phyloP scores from a whole-genome alignment of 768 basidiomycete genomes.

The Termitomyces sp. region DNA sequence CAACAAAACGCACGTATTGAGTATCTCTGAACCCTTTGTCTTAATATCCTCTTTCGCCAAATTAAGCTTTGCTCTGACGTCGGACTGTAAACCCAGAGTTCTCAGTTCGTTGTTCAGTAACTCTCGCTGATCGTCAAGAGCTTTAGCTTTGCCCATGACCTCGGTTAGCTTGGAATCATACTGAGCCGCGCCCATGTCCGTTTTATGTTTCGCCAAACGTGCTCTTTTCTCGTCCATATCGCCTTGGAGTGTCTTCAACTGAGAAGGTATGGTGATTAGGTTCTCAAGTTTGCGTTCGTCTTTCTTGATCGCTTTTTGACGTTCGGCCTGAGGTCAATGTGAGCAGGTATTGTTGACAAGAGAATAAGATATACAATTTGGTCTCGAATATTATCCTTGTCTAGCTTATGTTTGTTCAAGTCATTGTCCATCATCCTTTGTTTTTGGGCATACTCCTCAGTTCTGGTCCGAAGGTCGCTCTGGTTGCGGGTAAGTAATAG shows the following conservation, averaged over 20 bases:
- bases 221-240: conserved; percentile 69
- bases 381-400: conserved; percentile 43
- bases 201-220: conserved; percentile 53
- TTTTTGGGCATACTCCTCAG: conserved; percentile 61
- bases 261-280: conserved; percentile 45
- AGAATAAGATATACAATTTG: conserved; percentile 45
- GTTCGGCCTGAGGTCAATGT: conserved; percentile 34
- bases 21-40: conserved; percentile 59
- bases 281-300: conserved; percentile 54
- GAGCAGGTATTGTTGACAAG: not conserved
- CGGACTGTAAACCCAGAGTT: conserved; percentile 69
- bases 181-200: conserved; percentile 51
- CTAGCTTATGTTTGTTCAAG: conserved; percentile 46
- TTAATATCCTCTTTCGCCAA: conserved; percentile 65
- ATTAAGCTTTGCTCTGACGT: conserved; percentile 72
- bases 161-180: conserved; percentile 61
- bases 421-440: conserved; percentile 51
- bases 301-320: conserved; percentile 42
- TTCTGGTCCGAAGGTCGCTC: conserved; percentile 49
- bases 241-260: conserved; percentile 44
- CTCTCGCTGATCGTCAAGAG: conserved; percentile 66
- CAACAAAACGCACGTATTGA: conserved; percentile 51
- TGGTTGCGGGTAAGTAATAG: conserved; percentile 18
- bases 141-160: conserved; percentile 44
- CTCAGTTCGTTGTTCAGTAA: conserved; percentile 64